These are phyloP conservation scores for Bacidia rubella DNA, from an alignment of 495 filamentous ascomycete species.

Conservation along the genomic window DNA sequence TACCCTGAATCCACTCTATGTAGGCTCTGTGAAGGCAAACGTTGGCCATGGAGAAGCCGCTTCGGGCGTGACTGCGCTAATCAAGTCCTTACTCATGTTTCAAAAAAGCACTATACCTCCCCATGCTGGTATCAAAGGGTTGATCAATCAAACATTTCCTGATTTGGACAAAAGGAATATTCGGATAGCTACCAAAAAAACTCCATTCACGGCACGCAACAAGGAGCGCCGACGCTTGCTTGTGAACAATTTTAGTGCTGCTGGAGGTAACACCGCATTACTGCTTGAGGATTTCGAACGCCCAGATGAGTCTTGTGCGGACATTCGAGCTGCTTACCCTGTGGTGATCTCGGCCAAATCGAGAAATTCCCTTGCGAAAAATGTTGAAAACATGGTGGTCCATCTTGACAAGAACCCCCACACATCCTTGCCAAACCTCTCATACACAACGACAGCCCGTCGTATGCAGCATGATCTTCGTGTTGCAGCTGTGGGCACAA, in stretches of 20 bases:
- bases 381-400: conserved; percentile 22
- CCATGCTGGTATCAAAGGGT: conserved; percentile 20
- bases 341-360: conserved; percentile 27
- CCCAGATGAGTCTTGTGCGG: conserved; percentile 6
- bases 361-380: conserved; percentile 23
- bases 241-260: conserved; percentile 29
- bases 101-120: conserved; percentile 26
- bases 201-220: conserved; percentile 5
- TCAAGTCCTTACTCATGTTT: conserved; percentile 28
- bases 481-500: conserved; percentile 14
- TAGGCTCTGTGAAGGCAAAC: conserved; percentile 28
- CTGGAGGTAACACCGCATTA: conserved; percentile 26
- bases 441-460: conserved; percentile 30
- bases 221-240: conserved; percentile 20
- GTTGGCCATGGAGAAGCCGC: conserved; percentile 23
- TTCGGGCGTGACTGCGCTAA: conserved; percentile 22
- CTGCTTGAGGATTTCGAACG: conserved; percentile 27
- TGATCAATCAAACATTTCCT: conserved; percentile 18
- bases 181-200: conserved; percentile 15
- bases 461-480: conserved; percentile 31
- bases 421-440: conserved; percentile 22
- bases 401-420: conserved; percentile 23
- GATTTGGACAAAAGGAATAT: conserved; percentile 18
- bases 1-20: conserved; percentile 17
- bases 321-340: conserved; percentile 20